Percentiles rank a stretch among this genome's conserved stretches.
These are phyloP conservation scores for Metschnikowia noctiluminum DNA, from an alignment of 805 yeast genomes.

Conservation along the genomic window DNA sequence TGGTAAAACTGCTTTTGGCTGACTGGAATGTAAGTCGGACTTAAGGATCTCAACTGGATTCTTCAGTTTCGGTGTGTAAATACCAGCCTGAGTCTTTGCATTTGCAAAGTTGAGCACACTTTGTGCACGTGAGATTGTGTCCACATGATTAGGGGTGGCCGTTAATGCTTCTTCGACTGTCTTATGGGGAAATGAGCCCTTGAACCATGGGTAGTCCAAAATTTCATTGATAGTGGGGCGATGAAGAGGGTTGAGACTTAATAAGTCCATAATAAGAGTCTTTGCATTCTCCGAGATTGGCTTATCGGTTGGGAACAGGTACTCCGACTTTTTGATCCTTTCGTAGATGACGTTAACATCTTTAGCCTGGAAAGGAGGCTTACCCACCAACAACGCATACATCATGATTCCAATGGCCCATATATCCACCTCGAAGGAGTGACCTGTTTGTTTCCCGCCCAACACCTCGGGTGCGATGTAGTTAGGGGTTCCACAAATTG, in stretches of 20 bases:
- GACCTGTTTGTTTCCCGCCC: slow-evolving; percentile 84
- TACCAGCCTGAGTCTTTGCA: slow-evolving; percentile 64
- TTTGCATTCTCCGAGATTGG: slow-evolving; percentile 72
- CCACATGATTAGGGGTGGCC: slow-evolving; percentile 56
- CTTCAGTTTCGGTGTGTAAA: slow-evolving; percentile 48
- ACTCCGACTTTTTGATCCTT: slow-evolving; percentile 81
- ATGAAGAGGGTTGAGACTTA: slow-evolving; percentile 70
- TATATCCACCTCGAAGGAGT: slow-evolving; percentile 89
- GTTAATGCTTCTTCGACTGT: slow-evolving; percentile 62
- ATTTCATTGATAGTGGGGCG: slow-evolving; percentile 83
- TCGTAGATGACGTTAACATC: slow-evolving; percentile 91
- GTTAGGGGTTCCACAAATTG: slow-evolving; percentile 98
- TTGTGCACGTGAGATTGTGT: slow-evolving; percentile 53
- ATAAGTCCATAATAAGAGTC: slow-evolving; percentile 64
- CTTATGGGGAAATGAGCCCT: slow-evolving; percentile 74
- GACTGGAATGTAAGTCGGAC: slow-evolving; percentile 67
- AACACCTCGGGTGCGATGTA: slow-evolving; percentile 98
- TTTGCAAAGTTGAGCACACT: slow-evolving; percentile 64
- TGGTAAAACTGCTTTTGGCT: slow-evolving; percentile 70
- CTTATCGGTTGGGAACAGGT: slow-evolving; percentile 68
- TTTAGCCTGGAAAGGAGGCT: slow-evolving; percentile 97
- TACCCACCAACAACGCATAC: slow-evolving; percentile 87
- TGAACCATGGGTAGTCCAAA: slow-evolving; percentile 82
- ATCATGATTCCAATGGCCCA: slow-evolving; percentile 99
- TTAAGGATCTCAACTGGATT: slow-evolving; percentile 69